Conservation (phyloP, 306 rosid genomes). For the Begonia masoniana region DNA sequence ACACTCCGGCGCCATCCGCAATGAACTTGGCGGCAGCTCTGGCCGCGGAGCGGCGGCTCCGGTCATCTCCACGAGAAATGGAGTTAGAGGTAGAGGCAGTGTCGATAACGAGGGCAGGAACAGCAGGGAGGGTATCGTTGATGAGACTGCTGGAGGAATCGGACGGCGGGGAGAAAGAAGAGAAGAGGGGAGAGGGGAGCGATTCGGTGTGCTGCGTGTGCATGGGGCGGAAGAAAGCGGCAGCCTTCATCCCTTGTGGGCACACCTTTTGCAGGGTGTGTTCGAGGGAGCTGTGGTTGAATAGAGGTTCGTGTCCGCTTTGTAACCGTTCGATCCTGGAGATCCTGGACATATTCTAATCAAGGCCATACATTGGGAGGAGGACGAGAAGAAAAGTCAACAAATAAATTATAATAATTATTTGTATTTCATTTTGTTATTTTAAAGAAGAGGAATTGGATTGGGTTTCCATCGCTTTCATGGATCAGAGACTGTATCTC, state of each 20-base stretch:
- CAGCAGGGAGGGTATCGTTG: conserved; percentile 73
- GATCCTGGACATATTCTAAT: conserved; percentile 73
- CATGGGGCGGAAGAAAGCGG: conserved; percentile 78
- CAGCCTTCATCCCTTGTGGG: conserved; percentile 96
- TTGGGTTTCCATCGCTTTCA: too few relatives aligned
- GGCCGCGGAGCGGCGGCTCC: conserved; percentile 72
- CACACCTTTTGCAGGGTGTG: conserved; percentile 96
- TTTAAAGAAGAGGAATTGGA: too few relatives aligned
- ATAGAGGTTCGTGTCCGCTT: conserved; percentile 88
- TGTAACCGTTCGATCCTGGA: conserved; percentile 86
- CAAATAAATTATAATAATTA: too few relatives aligned
- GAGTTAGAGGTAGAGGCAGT: conserved; percentile 3
- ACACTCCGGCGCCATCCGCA: conserved; percentile 25
- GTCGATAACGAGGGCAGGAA: conserved; percentile 19
- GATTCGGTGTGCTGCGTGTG: conserved; percentile 94
- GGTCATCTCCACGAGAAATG: conserved; percentile 28
- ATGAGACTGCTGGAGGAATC: conserved; percentile 70
- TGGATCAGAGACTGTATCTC: too few relatives aligned
- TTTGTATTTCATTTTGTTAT: too few relatives aligned
- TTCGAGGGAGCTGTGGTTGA: conserved; percentile 89
- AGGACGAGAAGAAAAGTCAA: too few relatives aligned
- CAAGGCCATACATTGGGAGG: too few relatives aligned
- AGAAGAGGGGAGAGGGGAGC: conserved; percentile 17
- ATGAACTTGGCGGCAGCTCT: conserved; percentile 92
- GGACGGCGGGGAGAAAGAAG: conserved; percentile 27